These are phyloP conservation scores for Paecilomyces niveus DNA, from an alignment of 2,329 filamentous ascomycete species.

Conservation along the genomic window DNA sequence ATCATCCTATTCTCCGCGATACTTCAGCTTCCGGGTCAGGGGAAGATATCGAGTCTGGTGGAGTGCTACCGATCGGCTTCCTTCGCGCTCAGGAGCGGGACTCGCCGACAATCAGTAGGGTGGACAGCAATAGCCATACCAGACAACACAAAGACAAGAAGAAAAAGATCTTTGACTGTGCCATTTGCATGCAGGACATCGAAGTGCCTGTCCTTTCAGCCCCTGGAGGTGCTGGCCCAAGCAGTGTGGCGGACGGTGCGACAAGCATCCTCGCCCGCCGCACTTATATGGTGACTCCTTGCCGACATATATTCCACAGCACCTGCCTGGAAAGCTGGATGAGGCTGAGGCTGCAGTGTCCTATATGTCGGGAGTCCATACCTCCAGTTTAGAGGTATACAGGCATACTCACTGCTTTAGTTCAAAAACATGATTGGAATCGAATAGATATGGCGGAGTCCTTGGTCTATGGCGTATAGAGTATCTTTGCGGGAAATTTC, in stretches of 20 bases:
- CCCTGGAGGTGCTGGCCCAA: conserved; percentile 44
- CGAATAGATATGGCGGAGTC: not conserved
- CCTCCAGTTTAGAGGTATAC: conserved; percentile 60
- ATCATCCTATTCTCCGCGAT: conserved; percentile 74
- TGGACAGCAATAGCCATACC: conserved; percentile 35
- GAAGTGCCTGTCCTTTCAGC: conserved; percentile 70
- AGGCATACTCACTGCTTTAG: not conserved
- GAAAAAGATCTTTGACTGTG: conserved; percentile 71
- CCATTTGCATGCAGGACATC: conserved; percentile 86
- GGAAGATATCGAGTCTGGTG: conserved; percentile 71
- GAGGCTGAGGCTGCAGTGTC: conserved; percentile 85
- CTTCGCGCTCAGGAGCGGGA: conserved; percentile 46
- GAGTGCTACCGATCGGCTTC: conserved; percentile 66
- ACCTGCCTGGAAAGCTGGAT: conserved; percentile 93
- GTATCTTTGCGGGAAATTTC: not conserved
- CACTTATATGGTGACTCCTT: conserved; percentile 95
- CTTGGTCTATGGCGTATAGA: not conserved
- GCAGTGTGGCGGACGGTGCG: conserved; percentile 35
- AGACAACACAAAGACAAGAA: conserved; percentile 38
- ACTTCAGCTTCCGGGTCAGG: conserved; percentile 39
- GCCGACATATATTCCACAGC: conserved; percentile 91
- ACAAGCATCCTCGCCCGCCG: conserved; percentile 68
- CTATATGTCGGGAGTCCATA: conserved; percentile 84
- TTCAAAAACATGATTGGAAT: not conserved
- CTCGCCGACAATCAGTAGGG: conserved; percentile 22